phyloP scores from a whole-genome alignment of 139 green algal genomes.

The Coelastrella sp. region DNA sequence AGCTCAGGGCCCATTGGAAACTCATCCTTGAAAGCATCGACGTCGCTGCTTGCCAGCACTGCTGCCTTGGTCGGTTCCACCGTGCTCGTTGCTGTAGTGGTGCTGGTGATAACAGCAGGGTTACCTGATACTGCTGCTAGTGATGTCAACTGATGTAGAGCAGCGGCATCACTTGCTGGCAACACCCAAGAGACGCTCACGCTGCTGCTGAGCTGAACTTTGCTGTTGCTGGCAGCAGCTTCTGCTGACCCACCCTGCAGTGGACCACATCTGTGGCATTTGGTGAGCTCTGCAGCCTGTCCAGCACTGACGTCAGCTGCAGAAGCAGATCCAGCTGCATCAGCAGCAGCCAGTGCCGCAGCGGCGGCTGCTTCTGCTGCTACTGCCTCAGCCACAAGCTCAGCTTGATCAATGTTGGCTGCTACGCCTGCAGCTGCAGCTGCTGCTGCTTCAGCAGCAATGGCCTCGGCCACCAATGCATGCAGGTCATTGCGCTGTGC shows the following conservation, averaged over 20 bases:
- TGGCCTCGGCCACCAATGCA: neutral
- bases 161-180: neutral
- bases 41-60: neutral
- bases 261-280: neutral
- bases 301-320: slow-evolving; percentile 7
- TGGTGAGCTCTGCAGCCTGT: slow-evolving; percentile 21
- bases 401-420: neutral
- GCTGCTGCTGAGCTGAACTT: slow-evolving; percentile 2
- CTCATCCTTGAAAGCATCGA: slow-evolving; percentile 43
- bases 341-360: neutral
- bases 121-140: slow-evolving; percentile 21
- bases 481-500: neutral
- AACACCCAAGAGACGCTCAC: slow-evolving; percentile 30
- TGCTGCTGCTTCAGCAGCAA: slow-evolving; percentile 15
- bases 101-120: slow-evolving; percentile 12
- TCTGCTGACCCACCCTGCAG: neutral
- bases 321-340: slow-evolving; percentile 9
- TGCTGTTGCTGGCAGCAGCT: neutral
- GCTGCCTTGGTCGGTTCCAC: neutral
- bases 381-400: slow-evolving; percentile 5
- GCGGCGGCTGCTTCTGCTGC: slow-evolving; percentile 22
- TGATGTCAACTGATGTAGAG: neutral
- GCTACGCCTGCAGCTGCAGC: neutral
- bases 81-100: neutral
- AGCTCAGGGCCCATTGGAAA: neutral